Evolutionary conservation across 306 rosid genomes (phyloP).

Genomic region (Sicyos edulis): DNA sequence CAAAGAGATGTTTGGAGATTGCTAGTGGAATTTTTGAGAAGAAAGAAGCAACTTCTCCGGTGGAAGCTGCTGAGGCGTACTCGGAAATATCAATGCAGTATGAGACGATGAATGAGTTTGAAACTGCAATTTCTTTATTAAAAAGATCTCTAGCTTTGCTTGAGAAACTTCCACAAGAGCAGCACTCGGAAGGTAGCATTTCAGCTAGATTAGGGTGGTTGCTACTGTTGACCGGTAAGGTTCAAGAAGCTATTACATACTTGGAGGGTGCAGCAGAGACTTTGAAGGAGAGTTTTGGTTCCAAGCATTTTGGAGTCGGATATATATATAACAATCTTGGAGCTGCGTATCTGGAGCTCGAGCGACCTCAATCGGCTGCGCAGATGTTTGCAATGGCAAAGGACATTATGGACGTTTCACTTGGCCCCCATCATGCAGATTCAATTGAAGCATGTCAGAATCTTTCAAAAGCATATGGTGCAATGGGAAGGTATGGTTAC

Average conservation of each 20-base stretch:
- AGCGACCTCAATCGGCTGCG: slow-evolving; percentile 89
- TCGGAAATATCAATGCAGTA: slow-evolving; percentile 80
- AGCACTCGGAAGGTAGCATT: slow-evolving; percentile 81
- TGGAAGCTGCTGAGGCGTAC: slow-evolving; percentile 81
- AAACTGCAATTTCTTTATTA: slow-evolving; percentile 72
- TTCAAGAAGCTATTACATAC: slow-evolving; percentile 73
- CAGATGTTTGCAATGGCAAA: slow-evolving; percentile 90
- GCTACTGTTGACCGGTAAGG: slow-evolving; percentile 77
- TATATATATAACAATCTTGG: slow-evolving; percentile 91
- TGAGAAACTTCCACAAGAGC: slow-evolving; percentile 86
- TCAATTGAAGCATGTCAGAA: slow-evolving; percentile 85
- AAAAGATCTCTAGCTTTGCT: slow-evolving; percentile 64
- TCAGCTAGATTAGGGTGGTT: slow-evolving; percentile 93
- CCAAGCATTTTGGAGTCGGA: slow-evolving; percentile 93
- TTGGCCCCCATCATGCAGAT: slow-evolving; percentile 88
- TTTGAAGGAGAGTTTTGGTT: slow-evolving; percentile 82
- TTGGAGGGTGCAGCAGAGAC: slow-evolving; percentile 87
- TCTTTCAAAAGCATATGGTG: slow-evolving; percentile 83
- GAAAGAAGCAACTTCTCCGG: slow-evolving; percentile 48
- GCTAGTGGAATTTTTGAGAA: slow-evolving; percentile 74
- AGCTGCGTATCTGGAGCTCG: slow-evolving; percentile 88
- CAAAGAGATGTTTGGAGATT: slow-evolving; percentile 69
- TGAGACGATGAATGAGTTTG: slow-evolving; percentile 87
- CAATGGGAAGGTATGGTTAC: slow-evolving; percentile 56
- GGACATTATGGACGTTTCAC: slow-evolving; percentile 89